These are phyloP conservation scores for Aspergillus fumigatiaffinis DNA, from an alignment of 2,329 filamentous ascomycete species.

Conservation along the genomic window DNA sequence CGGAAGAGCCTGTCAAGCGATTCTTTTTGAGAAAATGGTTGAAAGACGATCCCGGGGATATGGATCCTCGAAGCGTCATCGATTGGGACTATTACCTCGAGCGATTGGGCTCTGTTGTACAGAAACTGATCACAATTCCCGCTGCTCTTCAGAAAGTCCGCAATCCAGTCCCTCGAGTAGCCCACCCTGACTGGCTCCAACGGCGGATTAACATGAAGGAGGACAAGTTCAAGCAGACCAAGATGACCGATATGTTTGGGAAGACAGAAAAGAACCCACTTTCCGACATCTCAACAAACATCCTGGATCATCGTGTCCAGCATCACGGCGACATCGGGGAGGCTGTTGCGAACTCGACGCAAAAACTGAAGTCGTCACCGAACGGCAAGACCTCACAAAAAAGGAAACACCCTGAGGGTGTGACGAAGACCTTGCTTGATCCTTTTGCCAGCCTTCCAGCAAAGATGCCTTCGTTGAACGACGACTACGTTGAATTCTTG, in stretches of 20 bases:
- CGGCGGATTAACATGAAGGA: constrained; percentile 91
- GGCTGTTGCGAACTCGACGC: constrained; percentile 58
- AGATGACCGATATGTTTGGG: constrained; percentile 88
- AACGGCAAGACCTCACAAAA: constrained; percentile 59
- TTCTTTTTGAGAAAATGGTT: constrained; percentile 93
- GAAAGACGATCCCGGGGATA: constrained; percentile 84
- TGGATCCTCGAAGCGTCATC: constrained; percentile 82
- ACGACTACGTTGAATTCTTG: constrained; percentile 84
- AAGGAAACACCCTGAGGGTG: constrained; percentile 68
- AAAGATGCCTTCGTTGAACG: constrained; percentile 76
- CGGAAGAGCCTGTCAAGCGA: constrained; percentile 81
- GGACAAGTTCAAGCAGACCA: constrained; percentile 97
- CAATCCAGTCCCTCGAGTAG: constrained; percentile 89
- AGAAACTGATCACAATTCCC: constrained; percentile 98
- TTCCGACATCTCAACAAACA: constrained; percentile 66
- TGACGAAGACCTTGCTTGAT: constrained; percentile 60
- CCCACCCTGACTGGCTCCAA: constrained; percentile 96
- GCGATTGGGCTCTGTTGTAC: constrained; percentile 91
- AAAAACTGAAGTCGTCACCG: constrained; percentile 61
- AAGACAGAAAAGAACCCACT: constrained; percentile 61
- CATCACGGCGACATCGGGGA: constrained; percentile 72
- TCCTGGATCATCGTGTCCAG: constrained; percentile 54
- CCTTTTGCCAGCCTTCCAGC: constrained; percentile 79
- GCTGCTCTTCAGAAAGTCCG: constrained; percentile 91
- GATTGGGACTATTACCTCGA: constrained; percentile 99